Conservation (phyloP, 176 grass and related monocot genomes). For the Musa beccarii region DNA sequence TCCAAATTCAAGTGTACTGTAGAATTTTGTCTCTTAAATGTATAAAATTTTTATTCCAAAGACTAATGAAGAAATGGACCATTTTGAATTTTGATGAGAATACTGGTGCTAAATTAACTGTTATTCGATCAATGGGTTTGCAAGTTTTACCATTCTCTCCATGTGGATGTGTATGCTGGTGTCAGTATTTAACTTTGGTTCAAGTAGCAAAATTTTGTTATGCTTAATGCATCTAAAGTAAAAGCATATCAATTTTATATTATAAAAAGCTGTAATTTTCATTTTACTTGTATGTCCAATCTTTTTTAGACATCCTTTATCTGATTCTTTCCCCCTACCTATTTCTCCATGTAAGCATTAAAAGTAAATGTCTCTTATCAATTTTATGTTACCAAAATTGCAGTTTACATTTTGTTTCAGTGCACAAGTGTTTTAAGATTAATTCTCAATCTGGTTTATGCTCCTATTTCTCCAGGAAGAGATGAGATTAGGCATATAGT, state of each 20-base stretch:
- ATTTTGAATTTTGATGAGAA: background rate
- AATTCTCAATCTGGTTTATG: background rate
- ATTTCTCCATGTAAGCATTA: too few relatives aligned
- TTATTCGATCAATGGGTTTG: background rate
- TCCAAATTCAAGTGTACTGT: too few relatives aligned
- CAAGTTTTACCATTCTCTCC: background rate
- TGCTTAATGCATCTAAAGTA: background rate
- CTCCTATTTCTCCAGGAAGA: constrained; percentile 43
- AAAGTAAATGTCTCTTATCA: background rate
- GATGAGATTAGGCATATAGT: constrained; percentile 65
- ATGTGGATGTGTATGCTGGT: background rate
- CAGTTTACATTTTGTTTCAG: background rate
- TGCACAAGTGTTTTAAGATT: background rate
- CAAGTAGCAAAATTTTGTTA: background rate
- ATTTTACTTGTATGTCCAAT: too few relatives aligned
- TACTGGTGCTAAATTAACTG: background rate
- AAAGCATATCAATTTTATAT: background rate
- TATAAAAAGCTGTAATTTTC: background rate
- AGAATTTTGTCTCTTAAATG: too few relatives aligned
- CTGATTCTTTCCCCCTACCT: too few relatives aligned
- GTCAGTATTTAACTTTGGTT: background rate
- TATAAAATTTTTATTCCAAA: background rate
- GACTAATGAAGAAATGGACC: background rate
- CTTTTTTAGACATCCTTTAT: too few relatives aligned
- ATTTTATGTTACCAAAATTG: background rate